Base-by-base conservation (phyloP, 371 early-diverging fungal genomes). In the Mortierella sp. region DNA sequence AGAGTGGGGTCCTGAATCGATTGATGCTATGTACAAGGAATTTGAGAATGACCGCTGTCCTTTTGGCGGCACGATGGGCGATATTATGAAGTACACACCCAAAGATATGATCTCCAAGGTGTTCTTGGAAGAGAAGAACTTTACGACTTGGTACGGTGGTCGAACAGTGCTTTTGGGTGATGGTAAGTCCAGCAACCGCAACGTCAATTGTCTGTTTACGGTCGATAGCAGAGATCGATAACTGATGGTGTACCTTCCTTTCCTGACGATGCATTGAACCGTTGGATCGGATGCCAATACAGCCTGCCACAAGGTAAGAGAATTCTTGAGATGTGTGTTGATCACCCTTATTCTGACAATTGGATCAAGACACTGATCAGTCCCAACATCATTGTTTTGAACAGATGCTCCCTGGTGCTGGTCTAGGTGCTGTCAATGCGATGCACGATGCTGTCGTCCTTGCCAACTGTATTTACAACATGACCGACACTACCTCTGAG, bases 131-230 rank as follows among this genome's bases (percentile, higher is more conserved):
- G 65, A 64, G 51, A 55, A 56, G 27, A 19, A 47, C 19, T 64
- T 54, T 48, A 28, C 31, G 3, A 64, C 51, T 19, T 64, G 65
- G 65, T 39, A 57, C 26, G 27, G 27, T 30, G 38, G 45, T 3
- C 39, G 65, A 30, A 64, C 48, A 4, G 65, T 64, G 10, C 52
- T 64, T 5, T n/a, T 64, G 2, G 65, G 65, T 26, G 65, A 64
- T 31, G 57, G 57, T 57, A 57, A 57, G 47, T 34, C 34, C 34
- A 7, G 4, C 34, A 34, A 42, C 4, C 16, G n/a, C 10, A 5
- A 28, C 18, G 34, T 3, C 3, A 26, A 10, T 38, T 34, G 9
- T 30, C 6, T 8, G n/a, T 7, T 28, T 8, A 14, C 16, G n/a
- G n/a, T n/a, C n/a, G n/a, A n/a, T n/a, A 41, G 16, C 1, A 8